Evolutionary conservation across 2,329 filamentous ascomycete species (phyloP).

Genomic region (Fusarium keratoplasticum): DNA sequence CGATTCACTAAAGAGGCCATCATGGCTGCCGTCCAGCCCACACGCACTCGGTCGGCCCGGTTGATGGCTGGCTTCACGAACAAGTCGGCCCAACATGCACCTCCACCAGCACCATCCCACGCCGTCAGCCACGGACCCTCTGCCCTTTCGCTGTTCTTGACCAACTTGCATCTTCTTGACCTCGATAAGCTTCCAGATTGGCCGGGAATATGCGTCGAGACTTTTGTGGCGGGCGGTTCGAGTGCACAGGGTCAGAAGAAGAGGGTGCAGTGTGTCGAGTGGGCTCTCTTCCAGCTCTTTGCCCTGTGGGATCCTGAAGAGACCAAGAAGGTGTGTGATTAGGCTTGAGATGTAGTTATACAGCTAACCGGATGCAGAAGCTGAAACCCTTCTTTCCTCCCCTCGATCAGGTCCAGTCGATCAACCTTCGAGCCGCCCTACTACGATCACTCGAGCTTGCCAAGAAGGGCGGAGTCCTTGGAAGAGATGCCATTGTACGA

Average conservation of each 20-base stretch:
- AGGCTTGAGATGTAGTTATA: not conserved
- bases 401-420: constrained; percentile 87
- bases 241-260: constrained; percentile 81
- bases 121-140: constrained; percentile 36
- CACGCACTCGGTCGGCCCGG: constrained; percentile 43
- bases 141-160: constrained; percentile 70
- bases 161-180: constrained; percentile 85
- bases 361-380: constrained; percentile 68
- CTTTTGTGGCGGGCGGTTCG: constrained; percentile 73
- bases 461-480: constrained; percentile 88
- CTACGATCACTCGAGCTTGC: constrained; percentile 84
- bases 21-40: constrained; percentile 42
- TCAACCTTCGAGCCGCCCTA: constrained; percentile 87
- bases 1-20: not conserved
- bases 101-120: constrained; percentile 6
- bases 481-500: constrained; percentile 81
- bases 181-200: constrained; percentile 82
- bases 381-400: constrained; percentile 92
- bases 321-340: constrained; percentile 72
- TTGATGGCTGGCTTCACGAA: constrained; percentile 42
- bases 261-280: constrained; percentile 86
- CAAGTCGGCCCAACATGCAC: constrained; percentile 28
- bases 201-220: constrained; percentile 78
- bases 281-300: constrained; percentile 91
- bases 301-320: constrained; percentile 83